Conservation (phyloP, 2,329 filamentous ascomycete species). For the Neospermospora avenae region DNA sequence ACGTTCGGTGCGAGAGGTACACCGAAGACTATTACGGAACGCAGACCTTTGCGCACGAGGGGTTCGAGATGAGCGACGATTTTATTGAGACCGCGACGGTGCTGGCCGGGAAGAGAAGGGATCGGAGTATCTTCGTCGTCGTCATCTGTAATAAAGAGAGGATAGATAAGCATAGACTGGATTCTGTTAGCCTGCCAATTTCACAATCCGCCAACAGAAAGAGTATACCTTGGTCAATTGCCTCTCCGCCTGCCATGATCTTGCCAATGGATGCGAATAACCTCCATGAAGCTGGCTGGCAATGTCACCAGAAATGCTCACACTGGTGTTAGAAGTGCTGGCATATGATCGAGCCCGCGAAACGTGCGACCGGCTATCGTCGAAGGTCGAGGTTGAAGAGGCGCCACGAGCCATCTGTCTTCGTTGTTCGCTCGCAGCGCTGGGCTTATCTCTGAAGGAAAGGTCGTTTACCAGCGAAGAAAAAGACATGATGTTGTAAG, state of each 20-base stretch:
- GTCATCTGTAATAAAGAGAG: slow-evolving; percentile 91
- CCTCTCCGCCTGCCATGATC: slow-evolving; percentile 79
- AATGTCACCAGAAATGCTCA: slow-evolving; percentile 71
- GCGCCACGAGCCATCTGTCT: slow-evolving; percentile 45
- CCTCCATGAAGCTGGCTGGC: slow-evolving; percentile 80
- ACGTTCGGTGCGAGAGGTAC: slow-evolving; percentile 77
- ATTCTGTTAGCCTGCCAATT: neutral
- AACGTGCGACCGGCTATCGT: slow-evolving; percentile 58
- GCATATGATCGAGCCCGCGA: slow-evolving; percentile 64
- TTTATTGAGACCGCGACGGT: slow-evolving; percentile 83
- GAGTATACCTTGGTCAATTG: slow-evolving; percentile 74
- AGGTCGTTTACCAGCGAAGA: slow-evolving; percentile 65
- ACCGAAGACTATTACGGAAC: slow-evolving; percentile 92
- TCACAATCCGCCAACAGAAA: neutral
- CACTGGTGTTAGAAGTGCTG: slow-evolving; percentile 64
- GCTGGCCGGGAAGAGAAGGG: slow-evolving; percentile 85
- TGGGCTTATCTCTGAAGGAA: slow-evolving; percentile 53
- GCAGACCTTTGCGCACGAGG: slow-evolving; percentile 83
- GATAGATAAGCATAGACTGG: slow-evolving; percentile 98
- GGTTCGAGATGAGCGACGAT: slow-evolving; percentile 81
- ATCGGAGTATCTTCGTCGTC: slow-evolving; percentile 90
- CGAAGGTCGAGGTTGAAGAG: slow-evolving; percentile 47
- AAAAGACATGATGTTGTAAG: slow-evolving; percentile 54
- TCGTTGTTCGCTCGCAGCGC: slow-evolving; percentile 30
- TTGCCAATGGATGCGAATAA: slow-evolving; percentile 75